phyloP scores from a whole-genome alignment of 2,329 filamentous ascomycete species.

The Magnaporthiopsis rhizophila region DNA sequence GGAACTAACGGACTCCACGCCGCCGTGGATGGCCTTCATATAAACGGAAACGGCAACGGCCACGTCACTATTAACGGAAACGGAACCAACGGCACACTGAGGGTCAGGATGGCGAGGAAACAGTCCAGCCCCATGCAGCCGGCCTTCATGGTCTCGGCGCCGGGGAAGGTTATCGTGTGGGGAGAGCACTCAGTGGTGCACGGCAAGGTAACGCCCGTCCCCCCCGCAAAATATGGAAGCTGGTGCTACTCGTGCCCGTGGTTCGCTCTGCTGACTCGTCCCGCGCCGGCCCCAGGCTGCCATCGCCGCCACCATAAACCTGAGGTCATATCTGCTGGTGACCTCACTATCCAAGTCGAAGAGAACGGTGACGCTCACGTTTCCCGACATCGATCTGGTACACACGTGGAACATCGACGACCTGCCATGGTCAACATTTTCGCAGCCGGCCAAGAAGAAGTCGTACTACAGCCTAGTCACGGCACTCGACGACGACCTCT shows the following conservation, averaged over 20 bases:
- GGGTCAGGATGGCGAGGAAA: constrained; percentile 42
- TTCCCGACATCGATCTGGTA: constrained; percentile 81
- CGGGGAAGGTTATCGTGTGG: constrained; percentile 96
- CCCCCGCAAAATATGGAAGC: not conserved
- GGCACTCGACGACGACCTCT: constrained; percentile 71
- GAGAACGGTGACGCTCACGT: constrained; percentile 78
- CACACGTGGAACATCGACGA: constrained; percentile 94
- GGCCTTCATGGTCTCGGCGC: constrained; percentile 94
- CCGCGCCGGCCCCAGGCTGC: constrained; percentile 51
- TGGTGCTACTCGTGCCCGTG: not conserved
- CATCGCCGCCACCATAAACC: constrained; percentile 88
- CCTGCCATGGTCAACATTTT: constrained; percentile 79
- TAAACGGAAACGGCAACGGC: constrained; percentile 19
- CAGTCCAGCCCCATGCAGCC: constrained; percentile 65
- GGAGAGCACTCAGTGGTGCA: constrained; percentile 98
- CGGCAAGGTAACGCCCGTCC: constrained; percentile 59
- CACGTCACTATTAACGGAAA: constrained; percentile 14
- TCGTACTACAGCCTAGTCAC: constrained; percentile 89
- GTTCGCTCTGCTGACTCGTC: not conserved
- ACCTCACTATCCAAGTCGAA: constrained; percentile 89
- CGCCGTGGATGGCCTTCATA: constrained; percentile 15
- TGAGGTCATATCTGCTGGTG: constrained; percentile 93
- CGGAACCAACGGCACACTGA: constrained; percentile 20
- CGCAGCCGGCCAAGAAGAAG: constrained; percentile 78
- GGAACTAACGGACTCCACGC: constrained; percentile 15